Conservation (phyloP, 2,329 filamentous ascomycete genomes). For the Fusarium anthophilum region DNA sequence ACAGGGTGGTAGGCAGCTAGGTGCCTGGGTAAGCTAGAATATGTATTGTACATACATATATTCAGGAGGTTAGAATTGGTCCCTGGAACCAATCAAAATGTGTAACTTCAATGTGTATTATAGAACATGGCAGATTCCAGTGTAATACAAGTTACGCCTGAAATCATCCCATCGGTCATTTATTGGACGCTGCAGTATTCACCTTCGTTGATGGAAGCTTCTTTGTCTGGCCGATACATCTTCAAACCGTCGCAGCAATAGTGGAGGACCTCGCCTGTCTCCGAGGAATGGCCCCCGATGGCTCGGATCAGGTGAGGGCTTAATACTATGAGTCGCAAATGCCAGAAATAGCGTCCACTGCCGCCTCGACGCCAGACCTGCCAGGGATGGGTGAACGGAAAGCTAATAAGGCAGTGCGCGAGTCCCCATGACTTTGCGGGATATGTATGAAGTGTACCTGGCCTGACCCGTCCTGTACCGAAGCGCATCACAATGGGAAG, state of each 20-base stretch:
- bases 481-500: background rate
- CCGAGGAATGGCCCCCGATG: conserved; percentile 32
- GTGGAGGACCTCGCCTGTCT: conserved; percentile 36
- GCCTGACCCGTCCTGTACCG: background rate
- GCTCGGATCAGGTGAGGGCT: conserved; percentile 35
- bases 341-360: conserved; percentile 43
- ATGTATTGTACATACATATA: background rate
- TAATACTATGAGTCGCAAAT: conserved; percentile 28
- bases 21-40: background rate
- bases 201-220: conserved; percentile 3
- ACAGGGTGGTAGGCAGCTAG: background rate
- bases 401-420: conserved; percentile 12
- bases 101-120: background rate
- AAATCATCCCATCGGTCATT: background rate
- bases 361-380: conserved; percentile 33
- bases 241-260: conserved; percentile 7
- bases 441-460: conserved; percentile 1
- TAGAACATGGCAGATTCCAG: background rate
- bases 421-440: background rate
- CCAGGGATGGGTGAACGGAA: conserved; percentile 15
- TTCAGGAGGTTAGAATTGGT: conserved; percentile 4
- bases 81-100: background rate
- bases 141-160: background rate
- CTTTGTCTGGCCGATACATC: background rate
- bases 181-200: background rate